Conservation (phyloP, 257 asterid species). For the Ophiorrhiza pumila region DNA sequence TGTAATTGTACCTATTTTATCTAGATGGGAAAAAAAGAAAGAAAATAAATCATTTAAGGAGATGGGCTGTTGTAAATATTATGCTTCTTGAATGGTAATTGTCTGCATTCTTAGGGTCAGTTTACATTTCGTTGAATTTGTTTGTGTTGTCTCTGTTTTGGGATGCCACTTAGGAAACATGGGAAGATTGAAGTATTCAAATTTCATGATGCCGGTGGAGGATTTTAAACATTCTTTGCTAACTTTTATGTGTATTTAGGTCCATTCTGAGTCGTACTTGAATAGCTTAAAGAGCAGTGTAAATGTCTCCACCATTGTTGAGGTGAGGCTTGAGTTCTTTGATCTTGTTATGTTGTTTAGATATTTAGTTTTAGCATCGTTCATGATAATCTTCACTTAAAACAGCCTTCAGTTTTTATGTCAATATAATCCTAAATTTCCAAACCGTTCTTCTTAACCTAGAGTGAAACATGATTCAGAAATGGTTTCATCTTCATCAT, state of each 20-base stretch:
- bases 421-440: neutral
- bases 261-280: slow-evolving; percentile 81
- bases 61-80: neutral
- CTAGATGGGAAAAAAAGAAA: neutral
- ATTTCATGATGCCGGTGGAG: neutral
- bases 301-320: slow-evolving; percentile 69
- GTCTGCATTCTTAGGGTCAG: neutral
- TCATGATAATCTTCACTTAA: neutral
- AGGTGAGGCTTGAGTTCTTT: slow-evolving; percentile 39
- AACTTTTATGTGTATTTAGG: slow-evolving; percentile 47
- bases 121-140: neutral
- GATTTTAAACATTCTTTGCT: neutral
- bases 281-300: slow-evolving; percentile 65
- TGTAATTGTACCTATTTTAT: neutral
- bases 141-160: neutral
- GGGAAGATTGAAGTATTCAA: neutral
- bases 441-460: no score
- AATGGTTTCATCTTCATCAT: neutral
- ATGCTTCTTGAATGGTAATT: neutral
- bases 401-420: neutral
- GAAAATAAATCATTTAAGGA: neutral
- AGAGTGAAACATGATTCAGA: neutral
- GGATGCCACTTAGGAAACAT: neutral
- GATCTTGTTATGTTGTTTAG: neutral
- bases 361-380: neutral